Conservation (phyloP, 2,329 filamentous ascomycete species). For the Chaetomium olivaceum region DNA sequence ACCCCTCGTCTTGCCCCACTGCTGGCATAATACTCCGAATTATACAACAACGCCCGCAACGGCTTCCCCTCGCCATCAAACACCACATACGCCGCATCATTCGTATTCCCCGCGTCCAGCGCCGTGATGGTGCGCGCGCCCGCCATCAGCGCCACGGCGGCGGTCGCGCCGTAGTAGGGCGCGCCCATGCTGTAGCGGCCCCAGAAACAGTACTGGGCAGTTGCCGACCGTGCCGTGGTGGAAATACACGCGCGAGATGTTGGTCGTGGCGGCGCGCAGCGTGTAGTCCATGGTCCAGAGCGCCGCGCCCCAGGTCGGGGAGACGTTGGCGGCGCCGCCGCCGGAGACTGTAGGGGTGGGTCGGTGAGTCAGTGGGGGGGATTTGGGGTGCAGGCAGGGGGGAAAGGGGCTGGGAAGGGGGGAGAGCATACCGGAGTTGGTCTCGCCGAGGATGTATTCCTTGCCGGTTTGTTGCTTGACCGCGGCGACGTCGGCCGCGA, state of each 20-base stretch:
- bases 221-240: constrained; percentile 55
- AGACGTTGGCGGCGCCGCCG: constrained; percentile 43
- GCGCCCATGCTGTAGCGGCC: constrained; percentile 51
- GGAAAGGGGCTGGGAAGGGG: too few relatives aligned
- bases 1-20: constrained; percentile 35
- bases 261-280: constrained; percentile 40
- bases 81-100: constrained; percentile 50
- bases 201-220: constrained; percentile 53
- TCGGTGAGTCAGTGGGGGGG: background rate
- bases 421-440: constrained; percentile 46
- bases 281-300: constrained; percentile 55
- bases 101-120: constrained; percentile 45
- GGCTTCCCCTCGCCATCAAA: constrained; percentile 43
- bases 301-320: constrained; percentile 50
- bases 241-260: constrained; percentile 49
- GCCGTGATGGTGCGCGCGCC: constrained; percentile 46
- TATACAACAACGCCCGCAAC: constrained; percentile 46
- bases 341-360: constrained; percentile 37
- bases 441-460: constrained; percentile 51
- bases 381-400: too few relatives aligned
- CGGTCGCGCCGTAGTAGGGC: constrained; percentile 54
- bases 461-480: constrained; percentile 42
- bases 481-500: constrained; percentile 44
- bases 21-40: constrained; percentile 46
- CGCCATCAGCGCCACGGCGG: constrained; percentile 48